Conservation (phyloP, 805 yeast species). For the Isabelozyma rhagii region DNA sequence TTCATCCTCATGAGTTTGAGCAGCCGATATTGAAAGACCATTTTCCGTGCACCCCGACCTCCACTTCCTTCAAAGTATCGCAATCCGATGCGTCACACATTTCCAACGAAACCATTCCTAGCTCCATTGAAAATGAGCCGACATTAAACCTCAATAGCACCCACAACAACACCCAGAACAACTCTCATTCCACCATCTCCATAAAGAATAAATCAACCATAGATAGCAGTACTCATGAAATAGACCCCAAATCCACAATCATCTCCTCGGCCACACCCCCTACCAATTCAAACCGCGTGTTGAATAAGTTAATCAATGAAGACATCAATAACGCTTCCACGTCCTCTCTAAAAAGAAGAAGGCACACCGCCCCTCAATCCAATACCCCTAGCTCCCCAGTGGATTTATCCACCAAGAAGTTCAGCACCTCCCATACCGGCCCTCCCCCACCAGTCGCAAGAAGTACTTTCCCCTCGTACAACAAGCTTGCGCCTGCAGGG, state of each 20-base stretch:
- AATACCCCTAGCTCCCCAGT: background rate
- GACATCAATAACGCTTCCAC: background rate
- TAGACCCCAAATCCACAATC: background rate
- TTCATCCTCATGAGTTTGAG: background rate
- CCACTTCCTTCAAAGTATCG: conserved; percentile 19
- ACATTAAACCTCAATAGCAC: background rate
- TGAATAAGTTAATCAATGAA: conserved; percentile 1
- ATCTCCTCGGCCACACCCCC: background rate
- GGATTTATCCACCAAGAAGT: background rate
- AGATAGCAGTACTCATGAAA: background rate
- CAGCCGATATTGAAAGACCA: background rate
- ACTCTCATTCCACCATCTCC: background rate
- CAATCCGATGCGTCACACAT: conserved; percentile 19
- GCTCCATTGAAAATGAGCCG: conserved; percentile 14
- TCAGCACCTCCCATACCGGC: background rate
- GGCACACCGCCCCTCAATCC: conserved; percentile 12
- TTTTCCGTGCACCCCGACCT: conserved; percentile 18
- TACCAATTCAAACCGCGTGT: background rate
- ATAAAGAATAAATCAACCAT: background rate
- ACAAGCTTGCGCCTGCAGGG: conserved; percentile 1
- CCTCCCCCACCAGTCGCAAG: conserved; percentile 9
- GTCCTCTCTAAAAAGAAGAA: conserved; percentile 2
- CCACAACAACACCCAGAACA: background rate
- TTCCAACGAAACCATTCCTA: conserved; percentile 25
- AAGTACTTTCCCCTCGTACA: conserved; percentile 15